These are phyloP conservation scores for Pestalotiopsis sp. DNA, from an alignment of 2,329 filamentous ascomycete species.

Conservation along the genomic window DNA sequence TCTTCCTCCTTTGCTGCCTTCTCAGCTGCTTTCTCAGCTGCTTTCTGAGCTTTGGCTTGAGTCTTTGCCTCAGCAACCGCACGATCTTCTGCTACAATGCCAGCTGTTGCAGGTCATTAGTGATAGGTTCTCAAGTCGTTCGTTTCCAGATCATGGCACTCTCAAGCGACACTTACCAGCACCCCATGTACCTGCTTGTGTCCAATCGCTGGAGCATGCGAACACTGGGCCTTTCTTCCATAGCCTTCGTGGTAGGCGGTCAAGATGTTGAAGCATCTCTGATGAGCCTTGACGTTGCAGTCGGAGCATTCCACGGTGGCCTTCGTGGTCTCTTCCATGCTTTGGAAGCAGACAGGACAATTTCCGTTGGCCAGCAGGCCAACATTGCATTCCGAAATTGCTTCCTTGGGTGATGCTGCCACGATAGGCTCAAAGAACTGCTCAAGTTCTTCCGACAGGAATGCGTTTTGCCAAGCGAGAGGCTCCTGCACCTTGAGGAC, in stretches of 20 bases:
- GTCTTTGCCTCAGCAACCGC: background rate
- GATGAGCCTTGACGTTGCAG: background rate
- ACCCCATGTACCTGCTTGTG: background rate
- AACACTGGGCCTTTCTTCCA: background rate
- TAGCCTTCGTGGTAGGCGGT: background rate
- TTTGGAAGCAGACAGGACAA: background rate
- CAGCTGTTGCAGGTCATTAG: background rate
- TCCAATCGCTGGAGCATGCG: background rate
- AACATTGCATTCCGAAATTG: background rate
- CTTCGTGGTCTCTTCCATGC: background rate
- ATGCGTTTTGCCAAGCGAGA: background rate
- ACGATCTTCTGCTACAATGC: background rate
- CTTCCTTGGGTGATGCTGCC: background rate
- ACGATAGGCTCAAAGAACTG: background rate
- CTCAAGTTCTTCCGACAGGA: background rate
- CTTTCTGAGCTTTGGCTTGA: background rate
- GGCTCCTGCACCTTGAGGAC: background rate
- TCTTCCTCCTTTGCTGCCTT: background rate
- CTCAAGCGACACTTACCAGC: background rate
- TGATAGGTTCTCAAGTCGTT: background rate
- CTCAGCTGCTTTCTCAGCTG: background rate
- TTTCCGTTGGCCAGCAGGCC: background rate
- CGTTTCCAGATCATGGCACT: background rate
- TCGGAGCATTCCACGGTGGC: background rate
- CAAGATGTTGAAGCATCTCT: background rate